phyloP scores from a whole-genome alignment of 768 basidiomycete genomes.

The Russula emetica region DNA sequence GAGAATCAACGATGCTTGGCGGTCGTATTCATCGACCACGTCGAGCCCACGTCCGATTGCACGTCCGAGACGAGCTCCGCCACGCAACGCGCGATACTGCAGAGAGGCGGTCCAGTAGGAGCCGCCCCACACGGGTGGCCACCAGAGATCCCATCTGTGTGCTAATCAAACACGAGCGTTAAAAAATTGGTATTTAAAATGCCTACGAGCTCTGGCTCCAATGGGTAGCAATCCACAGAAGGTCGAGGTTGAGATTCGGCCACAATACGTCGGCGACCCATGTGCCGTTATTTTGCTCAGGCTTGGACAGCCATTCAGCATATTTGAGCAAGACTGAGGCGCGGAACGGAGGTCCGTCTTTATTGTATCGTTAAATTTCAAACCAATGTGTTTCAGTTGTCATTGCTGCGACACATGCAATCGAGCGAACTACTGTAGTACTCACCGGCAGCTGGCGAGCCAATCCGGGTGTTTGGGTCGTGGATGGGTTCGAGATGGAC shows the following conservation, averaged over 20 bases:
- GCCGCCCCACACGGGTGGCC: conserved; percentile 14
- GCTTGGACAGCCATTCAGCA: conserved; percentile 13
- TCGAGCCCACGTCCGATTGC: conserved; percentile 6
- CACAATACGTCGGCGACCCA: conserved; percentile 21
- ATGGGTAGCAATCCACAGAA: conserved; percentile 19
- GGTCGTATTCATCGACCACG: conserved; percentile 12
- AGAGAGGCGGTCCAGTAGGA: conserved; percentile 24
- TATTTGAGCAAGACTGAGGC: conserved; percentile 16
- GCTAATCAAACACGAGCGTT: background rate
- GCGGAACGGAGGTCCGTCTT: conserved; percentile 20
- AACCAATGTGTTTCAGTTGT: background rate
- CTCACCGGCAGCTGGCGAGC: conserved; percentile 22
- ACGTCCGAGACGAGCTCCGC: conserved; percentile 24
- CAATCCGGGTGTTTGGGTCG: conserved; percentile 4
- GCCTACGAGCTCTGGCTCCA: conserved; percentile 20
- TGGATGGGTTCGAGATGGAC: conserved; percentile 10
- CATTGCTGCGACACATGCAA: background rate
- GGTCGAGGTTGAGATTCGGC: conserved; percentile 21
- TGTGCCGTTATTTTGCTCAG: conserved; percentile 21
- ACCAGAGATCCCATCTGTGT: conserved; percentile 17
- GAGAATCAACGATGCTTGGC: conserved; percentile 13
- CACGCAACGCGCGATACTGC: conserved; percentile 18
- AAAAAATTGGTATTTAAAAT: too few relatives aligned
- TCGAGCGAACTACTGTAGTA: too few relatives aligned
- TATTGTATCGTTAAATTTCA: background rate